phyloP scores from a whole-genome alignment of 2,329 filamentous ascomycete genomes.

The Penicillium palitans region DNA sequence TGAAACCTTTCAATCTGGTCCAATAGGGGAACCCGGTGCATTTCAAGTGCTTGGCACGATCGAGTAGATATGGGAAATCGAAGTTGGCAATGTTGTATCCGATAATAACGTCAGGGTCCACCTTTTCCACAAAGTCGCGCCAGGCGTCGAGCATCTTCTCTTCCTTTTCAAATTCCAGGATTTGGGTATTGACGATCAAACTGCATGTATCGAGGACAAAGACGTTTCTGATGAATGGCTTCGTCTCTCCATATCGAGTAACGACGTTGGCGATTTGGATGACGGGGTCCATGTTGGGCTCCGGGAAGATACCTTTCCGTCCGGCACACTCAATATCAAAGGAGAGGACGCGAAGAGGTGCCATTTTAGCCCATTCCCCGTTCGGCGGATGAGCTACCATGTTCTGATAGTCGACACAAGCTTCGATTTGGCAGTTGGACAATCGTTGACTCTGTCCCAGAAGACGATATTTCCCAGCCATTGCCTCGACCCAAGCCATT shows the following conservation, averaged over 20 bases:
- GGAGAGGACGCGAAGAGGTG: slow-evolving; percentile 84
- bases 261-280: slow-evolving; percentile 98
- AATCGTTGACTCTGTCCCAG: slow-evolving; percentile 67
- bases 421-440: slow-evolving; percentile 96
- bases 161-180: slow-evolving; percentile 79
- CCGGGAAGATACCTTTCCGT: slow-evolving; percentile 94
- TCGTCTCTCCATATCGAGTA: slow-evolving; percentile 89
- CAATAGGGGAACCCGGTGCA: slow-evolving; percentile 79
- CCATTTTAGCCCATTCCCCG: slow-evolving; percentile 98
- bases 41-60: slow-evolving; percentile 82
- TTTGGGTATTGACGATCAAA: slow-evolving; percentile 89
- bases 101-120: slow-evolving; percentile 95
- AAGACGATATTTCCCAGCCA: slow-evolving; percentile 70
- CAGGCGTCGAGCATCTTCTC: slow-evolving; percentile 88
- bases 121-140: slow-evolving; percentile 84
- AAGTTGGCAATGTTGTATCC: slow-evolving; percentile 99
- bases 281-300: slow-evolving; percentile 85
- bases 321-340: slow-evolving; percentile 99
- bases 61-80: slow-evolving; percentile 93
- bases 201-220: slow-evolving; percentile 93
- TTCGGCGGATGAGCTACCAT: slow-evolving; percentile 84
- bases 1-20: slow-evolving; percentile 72
- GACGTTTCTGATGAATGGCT: slow-evolving; percentile 93
- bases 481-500: slow-evolving; percentile 96
- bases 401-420: slow-evolving; percentile 76